phyloP scores from a whole-genome alignment of 2,329 filamentous ascomycete genomes.

The Calonectria pauciramosa region DNA sequence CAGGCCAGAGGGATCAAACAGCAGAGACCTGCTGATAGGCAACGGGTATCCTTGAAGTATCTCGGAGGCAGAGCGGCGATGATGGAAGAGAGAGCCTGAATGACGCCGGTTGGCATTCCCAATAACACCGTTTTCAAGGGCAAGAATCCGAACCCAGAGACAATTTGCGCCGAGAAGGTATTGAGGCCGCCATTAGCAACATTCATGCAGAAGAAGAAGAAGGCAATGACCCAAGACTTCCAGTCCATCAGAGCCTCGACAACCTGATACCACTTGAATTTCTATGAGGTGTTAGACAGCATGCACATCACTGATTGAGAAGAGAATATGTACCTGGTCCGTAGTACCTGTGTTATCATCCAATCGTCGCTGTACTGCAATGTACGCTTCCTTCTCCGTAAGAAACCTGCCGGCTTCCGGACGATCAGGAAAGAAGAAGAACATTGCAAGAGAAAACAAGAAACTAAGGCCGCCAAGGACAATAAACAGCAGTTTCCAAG shows the following conservation, averaged over 20 bases:
- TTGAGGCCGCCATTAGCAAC: constrained; percentile 67
- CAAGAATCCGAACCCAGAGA: constrained; percentile 21
- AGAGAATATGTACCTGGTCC: constrained; percentile 32
- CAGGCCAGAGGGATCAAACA: not conserved
- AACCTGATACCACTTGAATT: constrained; percentile 58
- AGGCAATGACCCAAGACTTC: constrained; percentile 68
- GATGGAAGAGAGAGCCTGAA: constrained; percentile 24
- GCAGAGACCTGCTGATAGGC: not conserved
- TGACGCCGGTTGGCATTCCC: constrained; percentile 25
- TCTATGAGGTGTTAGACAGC: not conserved
- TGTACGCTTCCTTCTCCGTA: constrained; percentile 44
- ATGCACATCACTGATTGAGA: not conserved
- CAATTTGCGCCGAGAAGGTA: constrained; percentile 26
- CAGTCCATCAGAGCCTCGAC: constrained; percentile 64
- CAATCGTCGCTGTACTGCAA: constrained; percentile 48
- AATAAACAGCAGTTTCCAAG: constrained; percentile 49
- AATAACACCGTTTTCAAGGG: constrained; percentile 5
- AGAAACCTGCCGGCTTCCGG: constrained; percentile 46
- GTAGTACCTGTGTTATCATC: constrained; percentile 54
- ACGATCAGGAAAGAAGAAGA: constrained; percentile 41
- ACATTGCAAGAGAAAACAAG: constrained; percentile 37
- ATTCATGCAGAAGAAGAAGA: constrained; percentile 62
- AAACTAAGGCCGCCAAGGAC: constrained; percentile 39
- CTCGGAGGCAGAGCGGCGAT: not conserved
- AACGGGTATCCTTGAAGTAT: constrained; percentile 21